Evolutionary conservation across 495 filamentous ascomycete species (phyloP).

Genomic region (Penicilliopsis zonata): DNA sequence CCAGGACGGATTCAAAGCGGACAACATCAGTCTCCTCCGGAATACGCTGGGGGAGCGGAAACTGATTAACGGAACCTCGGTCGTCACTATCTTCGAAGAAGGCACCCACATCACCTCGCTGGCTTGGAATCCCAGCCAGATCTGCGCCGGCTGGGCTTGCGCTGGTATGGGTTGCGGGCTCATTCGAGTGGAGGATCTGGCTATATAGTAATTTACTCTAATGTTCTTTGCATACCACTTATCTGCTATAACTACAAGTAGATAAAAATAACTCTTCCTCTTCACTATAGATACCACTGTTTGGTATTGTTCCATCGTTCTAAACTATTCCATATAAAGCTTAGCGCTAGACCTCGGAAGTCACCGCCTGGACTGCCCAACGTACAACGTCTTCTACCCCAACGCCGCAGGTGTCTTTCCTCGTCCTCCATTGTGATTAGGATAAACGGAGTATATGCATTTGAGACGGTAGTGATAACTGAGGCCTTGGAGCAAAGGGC

Average conservation of each 20-base stretch:
- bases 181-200: slow-evolving; percentile 57
- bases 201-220: no score
- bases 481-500: slow-evolving; percentile 4
- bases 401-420: no score
- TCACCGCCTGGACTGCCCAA: no score
- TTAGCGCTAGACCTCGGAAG: no score
- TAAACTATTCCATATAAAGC: no score
- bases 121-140: slow-evolving; percentile 55
- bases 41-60: slow-evolving; percentile 20
- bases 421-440: not conserved
- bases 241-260: no score
- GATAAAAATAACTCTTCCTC: no score
- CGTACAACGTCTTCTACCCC: no score
- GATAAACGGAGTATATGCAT: not conserved
- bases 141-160: slow-evolving; percentile 51
- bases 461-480: not conserved
- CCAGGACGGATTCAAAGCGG: slow-evolving; percentile 44
- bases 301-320: no score
- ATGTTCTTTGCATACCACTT: no score
- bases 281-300: no score
- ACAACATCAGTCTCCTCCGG: slow-evolving; percentile 23
- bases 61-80: slow-evolving; percentile 21
- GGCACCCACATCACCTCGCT: slow-evolving; percentile 40
- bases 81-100: slow-evolving; percentile 46
- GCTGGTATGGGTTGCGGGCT: slow-evolving; percentile 52